Evolutionary conservation across 2,329 filamentous ascomycete species (phyloP).

Genomic region (Pestalotiopsis sp.): DNA sequence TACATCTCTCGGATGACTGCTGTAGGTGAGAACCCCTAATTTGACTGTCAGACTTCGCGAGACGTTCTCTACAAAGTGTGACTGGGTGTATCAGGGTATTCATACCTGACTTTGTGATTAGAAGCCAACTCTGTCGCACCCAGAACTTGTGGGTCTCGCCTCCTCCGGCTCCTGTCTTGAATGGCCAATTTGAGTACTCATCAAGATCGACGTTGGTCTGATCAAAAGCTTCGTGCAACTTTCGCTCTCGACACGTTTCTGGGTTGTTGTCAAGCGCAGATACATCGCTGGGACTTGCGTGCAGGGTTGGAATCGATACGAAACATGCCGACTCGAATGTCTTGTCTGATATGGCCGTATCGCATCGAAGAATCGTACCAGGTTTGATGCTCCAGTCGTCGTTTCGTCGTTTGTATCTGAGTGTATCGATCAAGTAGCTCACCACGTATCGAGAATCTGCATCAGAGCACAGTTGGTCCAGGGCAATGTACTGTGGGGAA

Average conservation of each 20-base stretch:
- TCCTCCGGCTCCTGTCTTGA: neutral
- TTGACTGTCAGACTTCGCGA: neutral
- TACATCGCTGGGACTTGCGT: neutral
- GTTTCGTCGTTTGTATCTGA: neutral
- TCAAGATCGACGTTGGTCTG: neutral
- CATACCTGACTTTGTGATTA: neutral
- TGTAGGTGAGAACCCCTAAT: neutral
- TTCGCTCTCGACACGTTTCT: neutral
- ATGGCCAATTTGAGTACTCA: neutral
- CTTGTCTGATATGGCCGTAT: neutral
- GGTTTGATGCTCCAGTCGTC: neutral
- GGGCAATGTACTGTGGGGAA: neutral
- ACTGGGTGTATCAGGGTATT: too few species aligned
- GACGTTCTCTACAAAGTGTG: too few species aligned
- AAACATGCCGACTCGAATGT: neutral
- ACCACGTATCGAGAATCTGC: neutral
- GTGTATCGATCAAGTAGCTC: neutral
- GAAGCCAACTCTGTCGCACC: neutral
- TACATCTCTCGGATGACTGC: neutral
- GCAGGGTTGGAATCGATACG: neutral
- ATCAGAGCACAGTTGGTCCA: neutral
- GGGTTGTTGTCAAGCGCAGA: neutral
- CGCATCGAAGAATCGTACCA: neutral
- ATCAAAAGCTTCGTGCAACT: neutral
- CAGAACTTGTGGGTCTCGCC: neutral